A percentile compares a stretch with the other conserved stretches of the same genome.
phyloP scores from a whole-genome alignment of 306 rosid species.

The Quercus rubra region DNA sequence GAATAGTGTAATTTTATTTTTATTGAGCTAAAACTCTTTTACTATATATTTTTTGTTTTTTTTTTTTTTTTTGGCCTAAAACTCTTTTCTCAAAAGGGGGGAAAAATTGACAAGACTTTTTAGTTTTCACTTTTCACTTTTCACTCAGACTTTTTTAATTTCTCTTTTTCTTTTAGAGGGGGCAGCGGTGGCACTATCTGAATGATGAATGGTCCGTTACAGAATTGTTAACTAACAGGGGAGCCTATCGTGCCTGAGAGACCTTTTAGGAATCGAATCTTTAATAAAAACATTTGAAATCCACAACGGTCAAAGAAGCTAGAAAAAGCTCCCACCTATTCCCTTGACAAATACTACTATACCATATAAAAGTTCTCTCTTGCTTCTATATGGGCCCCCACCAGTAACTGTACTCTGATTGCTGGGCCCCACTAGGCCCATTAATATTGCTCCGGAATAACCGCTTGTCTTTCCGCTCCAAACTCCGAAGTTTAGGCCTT shows the following conservation, averaged over 20 bases:
- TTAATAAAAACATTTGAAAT: not conserved
- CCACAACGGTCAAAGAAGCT: conserved; percentile 27
- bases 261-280: not conserved
- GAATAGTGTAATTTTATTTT: too few species aligned
- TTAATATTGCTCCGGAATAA: not conserved
- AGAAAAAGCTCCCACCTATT: not conserved
- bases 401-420: not conserved
- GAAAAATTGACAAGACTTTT: too few species aligned
- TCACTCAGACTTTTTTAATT: too few species aligned
- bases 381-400: not conserved
- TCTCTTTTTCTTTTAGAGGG: too few species aligned
- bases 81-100: too few species aligned
- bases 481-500: not conserved
- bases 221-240: not conserved
- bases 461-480: conserved; percentile 1
- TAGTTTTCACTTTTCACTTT: too few species aligned
- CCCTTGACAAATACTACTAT: too few species aligned
- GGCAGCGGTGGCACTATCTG: too few species aligned
- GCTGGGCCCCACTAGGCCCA: not conserved
- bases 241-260: not conserved
- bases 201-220: not conserved
- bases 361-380: too few species aligned
- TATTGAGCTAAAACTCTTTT: too few species aligned
- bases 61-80: too few species aligned
- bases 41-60: too few species aligned